Conservation (phyloP, 345 rosid species). For the Moringa oleifera region DNA sequence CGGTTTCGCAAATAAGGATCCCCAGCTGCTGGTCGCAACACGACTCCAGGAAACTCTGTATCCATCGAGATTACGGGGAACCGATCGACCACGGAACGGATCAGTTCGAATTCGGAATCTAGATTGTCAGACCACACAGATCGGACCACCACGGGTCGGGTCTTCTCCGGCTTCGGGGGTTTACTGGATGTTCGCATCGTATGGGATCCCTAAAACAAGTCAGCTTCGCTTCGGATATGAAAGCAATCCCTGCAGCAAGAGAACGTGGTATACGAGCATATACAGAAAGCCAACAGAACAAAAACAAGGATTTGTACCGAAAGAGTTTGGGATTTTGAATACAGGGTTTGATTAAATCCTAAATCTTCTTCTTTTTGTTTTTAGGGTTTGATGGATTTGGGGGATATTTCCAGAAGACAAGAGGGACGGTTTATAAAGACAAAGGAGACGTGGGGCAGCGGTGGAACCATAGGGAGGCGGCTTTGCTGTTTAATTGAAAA, state of each 20-base stretch:
- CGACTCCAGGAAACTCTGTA: slow-evolving; percentile 69
- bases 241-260: neutral
- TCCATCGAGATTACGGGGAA: slow-evolving; percentile 55
- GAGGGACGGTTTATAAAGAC: neutral
- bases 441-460: neutral
- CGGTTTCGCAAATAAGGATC: slow-evolving; percentile 12
- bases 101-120: slow-evolving; percentile 35
- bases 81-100: slow-evolving; percentile 26
- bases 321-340: neutral
- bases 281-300: neutral
- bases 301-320: neutral
- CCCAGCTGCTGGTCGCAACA: slow-evolving; percentile 20
- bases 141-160: slow-evolving; percentile 31
- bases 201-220: neutral
- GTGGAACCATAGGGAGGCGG: neutral
- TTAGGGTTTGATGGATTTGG: slow-evolving; percentile 15
- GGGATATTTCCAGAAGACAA: too few species aligned
- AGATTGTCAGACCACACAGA: slow-evolving; percentile 49
- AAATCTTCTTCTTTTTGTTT: too few species aligned
- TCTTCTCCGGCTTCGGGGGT: neutral
- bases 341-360: neutral
- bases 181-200: slow-evolving; percentile 1
- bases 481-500: neutral
- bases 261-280: neutral
- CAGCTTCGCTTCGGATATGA: too few species aligned